Evolutionary conservation across 495 filamentous ascomycete species (phyloP), one percentile per base, ranked within the genome.

Genomic region (Neurospora hispaniola): DNA sequence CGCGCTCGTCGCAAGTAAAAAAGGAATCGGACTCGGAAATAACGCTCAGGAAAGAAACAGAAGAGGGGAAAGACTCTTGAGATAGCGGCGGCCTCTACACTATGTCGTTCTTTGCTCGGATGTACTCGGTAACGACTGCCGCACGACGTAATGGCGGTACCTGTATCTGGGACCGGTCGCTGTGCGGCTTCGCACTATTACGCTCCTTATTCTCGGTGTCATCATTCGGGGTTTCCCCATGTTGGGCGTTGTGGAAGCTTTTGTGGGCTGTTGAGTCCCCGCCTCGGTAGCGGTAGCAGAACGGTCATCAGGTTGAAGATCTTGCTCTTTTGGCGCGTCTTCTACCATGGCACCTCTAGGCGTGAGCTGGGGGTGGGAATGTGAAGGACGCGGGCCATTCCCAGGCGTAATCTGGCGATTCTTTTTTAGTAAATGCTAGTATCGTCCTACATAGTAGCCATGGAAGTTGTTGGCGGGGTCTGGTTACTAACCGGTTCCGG

Each of bases 401-500:
- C 75, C 74, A 1, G 72, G 69, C 10, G 71, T 73, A 43, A 76
- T 66, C 78, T 78, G 75, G 10, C 9, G 42, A 42, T 73, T n/a
- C 16, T 42, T 12, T 42, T 71, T 73, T 71, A 74, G 71, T 42
- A 31, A 31, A 1, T 31, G 27, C 27, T 31, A 8, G 11, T 68
- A 43, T n/a, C 4, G 40, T 59, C 23, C 27, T 41, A n/a, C n/a
- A n/a, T n/a, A 41, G 5, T 3, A 12, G 14, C 5, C 18, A 68
- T 9, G n/a, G 70, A 44, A 38, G 70, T 42, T 69, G 54, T 31
- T 71, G 70, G 70, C 14, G 23, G 42, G 23, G 12, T 62, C 23
- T 31, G 40, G 7, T 38, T 66, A n/a, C 74, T 62, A 48, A 79
- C 77, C 20, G 78, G 76, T 71, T 79, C 76, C 16, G 76, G 75